A percentile compares a stretch with the other conserved stretches of the same genome.
phyloP scores from a whole-genome alignment of 2,329 filamentous ascomycete species.

The Camillea tinctor region DNA sequence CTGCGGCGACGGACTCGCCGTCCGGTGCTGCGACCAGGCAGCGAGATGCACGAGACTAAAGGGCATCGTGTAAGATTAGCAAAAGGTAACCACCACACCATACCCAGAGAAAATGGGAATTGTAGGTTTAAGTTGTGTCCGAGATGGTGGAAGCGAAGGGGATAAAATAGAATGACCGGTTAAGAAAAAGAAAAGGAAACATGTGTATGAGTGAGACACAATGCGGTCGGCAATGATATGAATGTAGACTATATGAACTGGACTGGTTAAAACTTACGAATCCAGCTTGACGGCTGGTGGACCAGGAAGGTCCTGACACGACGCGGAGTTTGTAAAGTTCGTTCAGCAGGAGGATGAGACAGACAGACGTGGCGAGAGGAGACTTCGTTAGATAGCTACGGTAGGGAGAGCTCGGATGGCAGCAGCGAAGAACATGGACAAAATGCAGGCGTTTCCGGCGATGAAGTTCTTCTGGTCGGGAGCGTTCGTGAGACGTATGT shows the following conservation, averaged over 20 bases:
- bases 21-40: constrained; percentile 50
- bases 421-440: constrained; percentile 5
- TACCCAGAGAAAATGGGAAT: background rate
- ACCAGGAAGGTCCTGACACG: constrained; percentile 27
- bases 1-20: constrained; percentile 33
- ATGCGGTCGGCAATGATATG: background rate
- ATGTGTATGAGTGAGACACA: background rate
- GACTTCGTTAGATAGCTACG: constrained; percentile 11
- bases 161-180: background rate
- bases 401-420: constrained; percentile 3
- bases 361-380: constrained; percentile 10
- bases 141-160: background rate
- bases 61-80: constrained; percentile 10
- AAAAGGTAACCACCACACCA: background rate
- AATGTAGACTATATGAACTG: background rate
- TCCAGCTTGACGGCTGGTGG: constrained; percentile 36
- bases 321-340: constrained; percentile 20
- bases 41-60: constrained; percentile 53
- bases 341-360: constrained; percentile 19
- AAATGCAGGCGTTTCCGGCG: constrained; percentile 15
- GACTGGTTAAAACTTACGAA: constrained; percentile 31
- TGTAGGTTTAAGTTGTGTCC: background rate
- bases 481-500: constrained; percentile 21
- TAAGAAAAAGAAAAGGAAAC: background rate
- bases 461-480: constrained; percentile 13